These are phyloP conservation scores for Ophioceras dolichostomum DNA, from an alignment of 2,329 filamentous ascomycete genomes.

Conservation along the genomic window DNA sequence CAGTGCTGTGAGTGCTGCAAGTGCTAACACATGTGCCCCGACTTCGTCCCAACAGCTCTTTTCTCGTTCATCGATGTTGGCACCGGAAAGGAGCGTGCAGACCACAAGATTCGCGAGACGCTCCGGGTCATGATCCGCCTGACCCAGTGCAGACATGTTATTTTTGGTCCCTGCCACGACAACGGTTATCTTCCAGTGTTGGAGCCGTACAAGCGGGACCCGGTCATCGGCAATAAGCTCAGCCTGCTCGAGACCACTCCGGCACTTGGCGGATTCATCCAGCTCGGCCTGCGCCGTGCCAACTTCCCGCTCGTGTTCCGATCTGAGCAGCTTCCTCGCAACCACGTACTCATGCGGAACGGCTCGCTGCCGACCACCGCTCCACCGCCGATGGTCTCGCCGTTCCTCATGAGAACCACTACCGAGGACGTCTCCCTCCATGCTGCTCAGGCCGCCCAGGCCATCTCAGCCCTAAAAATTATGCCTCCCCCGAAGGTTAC, in stretches of 20 bases:
- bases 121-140: slow-evolving; percentile 19
- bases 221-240: slow-evolving; percentile 13
- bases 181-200: slow-evolving; percentile 21
- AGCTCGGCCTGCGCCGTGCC: slow-evolving; percentile 15
- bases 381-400: not conserved
- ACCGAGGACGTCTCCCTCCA: too few species aligned
- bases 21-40: not conserved
- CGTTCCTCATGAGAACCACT: slow-evolving; percentile 4
- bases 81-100: slow-evolving; percentile 20
- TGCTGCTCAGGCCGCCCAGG: slow-evolving; percentile 1
- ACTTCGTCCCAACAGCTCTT: slow-evolving; percentile 8
- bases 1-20: too few species aligned
- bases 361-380: not conserved
- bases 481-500: not conserved
- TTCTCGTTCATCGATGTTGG: slow-evolving; percentile 23
- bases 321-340: slow-evolving; percentile 10
- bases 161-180: slow-evolving; percentile 20
- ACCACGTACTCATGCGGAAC: slow-evolving; percentile 6
- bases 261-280: slow-evolving; percentile 16
- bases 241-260: slow-evolving; percentile 19
- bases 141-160: slow-evolving; percentile 17
- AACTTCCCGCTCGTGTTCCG: slow-evolving; percentile 17
- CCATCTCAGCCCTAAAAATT: not conserved
- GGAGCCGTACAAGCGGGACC: slow-evolving; percentile 17
- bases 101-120: slow-evolving; percentile 21